phyloP scores from a whole-genome alignment of 352 stramenopile species.

The Phytophthora kernoviae region DNA sequence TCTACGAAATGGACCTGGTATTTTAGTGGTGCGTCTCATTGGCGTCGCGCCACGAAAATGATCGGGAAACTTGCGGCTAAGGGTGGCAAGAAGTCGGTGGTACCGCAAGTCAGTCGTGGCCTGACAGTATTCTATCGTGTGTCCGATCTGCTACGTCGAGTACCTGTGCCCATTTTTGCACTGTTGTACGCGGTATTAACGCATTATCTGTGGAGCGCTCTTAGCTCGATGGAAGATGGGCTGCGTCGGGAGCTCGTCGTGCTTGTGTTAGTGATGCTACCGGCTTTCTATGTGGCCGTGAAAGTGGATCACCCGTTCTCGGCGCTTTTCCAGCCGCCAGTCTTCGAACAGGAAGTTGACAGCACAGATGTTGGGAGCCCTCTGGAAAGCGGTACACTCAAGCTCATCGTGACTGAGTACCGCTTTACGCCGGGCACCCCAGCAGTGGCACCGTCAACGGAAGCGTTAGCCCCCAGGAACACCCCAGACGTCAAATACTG shows the following conservation, averaged over 20 bases:
- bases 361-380: conserved; percentile 22
- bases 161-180: conserved; percentile 72
- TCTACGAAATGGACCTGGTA: conserved; percentile 55
- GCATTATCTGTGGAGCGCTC: conserved; percentile 58
- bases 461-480: conserved; percentile 25
- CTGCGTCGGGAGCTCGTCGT: conserved; percentile 62
- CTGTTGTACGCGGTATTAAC: conserved; percentile 73
- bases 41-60: conserved; percentile 53
- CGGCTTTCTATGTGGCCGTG: conserved; percentile 69
- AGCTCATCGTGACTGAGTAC: conserved; percentile 80
- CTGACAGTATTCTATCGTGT: conserved; percentile 44
- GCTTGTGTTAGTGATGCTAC: conserved; percentile 61
- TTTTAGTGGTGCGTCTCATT: conserved; percentile 66
- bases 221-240: conserved; percentile 44
- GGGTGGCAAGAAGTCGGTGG: conserved; percentile 23
- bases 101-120: conserved; percentile 18
- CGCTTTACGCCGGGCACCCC: conserved; percentile 42
- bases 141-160: conserved; percentile 42
- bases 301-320: conserved; percentile 81
- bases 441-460: conserved; percentile 19
- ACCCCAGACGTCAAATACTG: conserved; percentile 11
- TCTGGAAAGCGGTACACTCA: conserved; percentile 49
- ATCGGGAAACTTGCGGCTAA: conserved; percentile 42
- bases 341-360: conserved; percentile 26
- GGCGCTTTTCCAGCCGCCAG: conserved; percentile 53